A percentile compares a stretch with the other conserved stretches of the same genome.
Evolutionary conservation across 164 flowering plant species (phyloP).

Genomic region (Echeveria elegans): DNA sequence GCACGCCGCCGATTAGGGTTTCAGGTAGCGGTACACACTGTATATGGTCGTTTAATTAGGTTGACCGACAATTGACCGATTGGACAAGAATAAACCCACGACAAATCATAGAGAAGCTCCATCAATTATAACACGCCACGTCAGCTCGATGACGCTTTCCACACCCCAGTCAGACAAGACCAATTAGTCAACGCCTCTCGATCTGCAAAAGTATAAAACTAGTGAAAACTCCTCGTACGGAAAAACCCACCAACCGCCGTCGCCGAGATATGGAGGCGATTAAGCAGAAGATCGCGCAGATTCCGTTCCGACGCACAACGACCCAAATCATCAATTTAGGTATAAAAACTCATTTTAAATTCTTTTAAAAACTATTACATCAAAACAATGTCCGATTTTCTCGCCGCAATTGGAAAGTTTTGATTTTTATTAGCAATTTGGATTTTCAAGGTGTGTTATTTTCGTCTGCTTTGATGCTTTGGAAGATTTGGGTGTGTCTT

Average conservation of each 20-base stretch:
- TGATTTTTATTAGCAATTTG: background rate
- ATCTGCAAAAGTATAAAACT: background rate
- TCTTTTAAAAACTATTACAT: no score
- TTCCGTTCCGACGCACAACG: conserved; percentile 10
- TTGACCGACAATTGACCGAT: no score
- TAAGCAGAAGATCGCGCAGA: background rate
- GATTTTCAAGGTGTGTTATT: conserved; percentile 30
- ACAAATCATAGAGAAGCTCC: no score
- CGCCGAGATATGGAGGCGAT: background rate
- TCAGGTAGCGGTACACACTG: no score
- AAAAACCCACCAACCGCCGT: background rate
- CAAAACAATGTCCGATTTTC: background rate
- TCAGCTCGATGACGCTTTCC: background rate
- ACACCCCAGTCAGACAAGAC: background rate
- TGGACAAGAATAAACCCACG: background rate
- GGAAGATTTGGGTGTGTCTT: conserved; percentile 36
- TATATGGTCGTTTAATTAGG: no score
- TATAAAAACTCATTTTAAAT: no score
- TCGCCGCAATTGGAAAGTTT: background rate
- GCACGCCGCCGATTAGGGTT: no score
- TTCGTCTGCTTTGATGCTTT: conserved; percentile 33
- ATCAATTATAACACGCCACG: background rate
- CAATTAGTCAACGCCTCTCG: background rate
- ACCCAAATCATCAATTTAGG: conserved; percentile 15
- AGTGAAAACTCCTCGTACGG: no score